phyloP scores from a whole-genome alignment of 768 basidiomycete species.

The Pleurotus citrinopileatus region DNA sequence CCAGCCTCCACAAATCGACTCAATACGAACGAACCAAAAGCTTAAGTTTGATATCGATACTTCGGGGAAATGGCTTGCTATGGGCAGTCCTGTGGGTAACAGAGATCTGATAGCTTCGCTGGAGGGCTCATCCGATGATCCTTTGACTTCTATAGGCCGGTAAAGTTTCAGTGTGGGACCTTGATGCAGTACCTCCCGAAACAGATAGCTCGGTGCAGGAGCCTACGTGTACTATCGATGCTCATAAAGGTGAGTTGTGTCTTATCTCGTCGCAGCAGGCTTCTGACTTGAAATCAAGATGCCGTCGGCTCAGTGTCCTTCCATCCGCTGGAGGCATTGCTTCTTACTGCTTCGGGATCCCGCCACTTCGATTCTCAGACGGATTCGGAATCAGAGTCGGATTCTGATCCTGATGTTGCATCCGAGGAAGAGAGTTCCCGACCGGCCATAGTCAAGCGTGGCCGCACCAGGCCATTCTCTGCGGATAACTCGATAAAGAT shows the following conservation, averaged over 20 bases:
- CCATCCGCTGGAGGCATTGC: conserved; percentile 56
- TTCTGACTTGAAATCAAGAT: conserved; percentile 40
- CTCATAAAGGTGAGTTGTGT: conserved; percentile 66
- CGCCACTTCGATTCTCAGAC: conserved; percentile 50
- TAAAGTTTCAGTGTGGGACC: conserved; percentile 54
- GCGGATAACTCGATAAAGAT: conserved; percentile 19
- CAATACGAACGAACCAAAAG: conserved; percentile 64
- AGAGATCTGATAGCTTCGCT: neutral
- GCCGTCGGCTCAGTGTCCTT: conserved; percentile 71
- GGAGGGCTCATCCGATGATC: neutral
- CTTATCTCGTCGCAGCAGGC: conserved; percentile 15
- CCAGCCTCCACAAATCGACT: conserved; percentile 14
- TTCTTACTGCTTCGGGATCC: conserved; percentile 76
- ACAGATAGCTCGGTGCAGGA: conserved; percentile 14
- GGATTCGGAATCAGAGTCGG: conserved; percentile 24
- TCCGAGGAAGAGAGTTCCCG: neutral
- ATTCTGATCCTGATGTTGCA: conserved; percentile 19
- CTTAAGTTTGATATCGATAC: conserved; percentile 75
- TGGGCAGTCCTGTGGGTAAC: conserved; percentile 64
- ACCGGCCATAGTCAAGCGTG: neutral
- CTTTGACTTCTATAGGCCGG: conserved; percentile 45
- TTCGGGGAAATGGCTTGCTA: conserved; percentile 57
- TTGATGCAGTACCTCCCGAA: conserved; percentile 22
- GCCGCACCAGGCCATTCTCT: conserved; percentile 10
- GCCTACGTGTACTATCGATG: conserved; percentile 40